Evolutionary conservation across 1,139 yeast species (phyloP), one percentile per base, ranked within the genome.

Genomic region (Yamadazyma diddensiae): DNA sequence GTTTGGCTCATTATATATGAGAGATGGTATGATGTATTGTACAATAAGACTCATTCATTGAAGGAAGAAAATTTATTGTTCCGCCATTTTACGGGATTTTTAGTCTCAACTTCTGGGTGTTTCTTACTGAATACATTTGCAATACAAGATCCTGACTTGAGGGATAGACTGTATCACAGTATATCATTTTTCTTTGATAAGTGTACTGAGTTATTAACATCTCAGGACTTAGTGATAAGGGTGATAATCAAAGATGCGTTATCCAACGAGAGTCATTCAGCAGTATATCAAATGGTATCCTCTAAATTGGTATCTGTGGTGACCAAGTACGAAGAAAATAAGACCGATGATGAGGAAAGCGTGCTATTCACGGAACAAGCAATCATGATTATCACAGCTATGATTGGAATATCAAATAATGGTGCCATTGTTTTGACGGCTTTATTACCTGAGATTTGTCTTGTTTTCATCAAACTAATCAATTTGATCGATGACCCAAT

Each of bases 1-100:
- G 76, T 81, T 1, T 82, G 92, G 84, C 50, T 68, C 4, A 56
- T 76, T 24, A 72, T 82, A 37, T 80, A 73, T 49, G 67, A 68
- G 24, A 62, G 78, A 25, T 79, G 86, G 85, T 46, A 56, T 29
- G 52, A 47, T 24, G 46, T 60, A 39, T 46, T 68, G 13, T 59
- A 55, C 10, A 52, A 43, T 12, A 52, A 50, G 26, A 36, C 45
- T 5, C 41, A 43, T 18, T 34, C 39, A 11, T 22, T 44, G 15
- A 43, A 50, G 31, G 70, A 65, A 12, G 67, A 63, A 13, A 65
- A 57, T 30, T 38, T 62, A 14, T 70, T 77, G 15, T 76, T 77
- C 47, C 65, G 82, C 40, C 81, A 77, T 47, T 75, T 65, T 43
- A 76, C 83, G 1, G 84, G 85, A 2, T 74, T 78, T 38, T 53